These are phyloP conservation scores for Tylopilus sp. DNA, from an alignment of 1,284 basidiomycete species.

Conservation along the genomic window DNA sequence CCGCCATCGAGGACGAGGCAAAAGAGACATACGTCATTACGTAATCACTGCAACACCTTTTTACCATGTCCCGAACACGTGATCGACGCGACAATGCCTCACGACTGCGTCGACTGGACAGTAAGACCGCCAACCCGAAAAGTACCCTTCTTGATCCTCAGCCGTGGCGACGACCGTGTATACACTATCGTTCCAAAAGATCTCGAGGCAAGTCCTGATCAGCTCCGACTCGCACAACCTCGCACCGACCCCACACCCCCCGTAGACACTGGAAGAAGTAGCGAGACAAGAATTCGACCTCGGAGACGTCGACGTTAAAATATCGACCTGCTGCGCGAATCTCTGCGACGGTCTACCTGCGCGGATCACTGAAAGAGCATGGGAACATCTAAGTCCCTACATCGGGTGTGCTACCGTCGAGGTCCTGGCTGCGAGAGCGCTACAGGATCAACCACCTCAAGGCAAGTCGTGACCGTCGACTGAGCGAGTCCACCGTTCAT, in stretches of 20 bases:
- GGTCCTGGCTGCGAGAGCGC: not conserved
- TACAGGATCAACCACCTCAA: not conserved
- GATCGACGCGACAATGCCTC: constrained; percentile 20
- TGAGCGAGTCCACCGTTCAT: not conserved
- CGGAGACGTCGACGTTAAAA: constrained; percentile 11
- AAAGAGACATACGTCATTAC: constrained; percentile 18
- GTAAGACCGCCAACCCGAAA: constrained; percentile 20
- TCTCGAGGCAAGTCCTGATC: constrained; percentile 12
- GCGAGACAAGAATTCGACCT: constrained; percentile 23
- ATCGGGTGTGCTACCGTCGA: constrained; percentile 27
- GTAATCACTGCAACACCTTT: constrained; percentile 19
- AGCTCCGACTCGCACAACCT: too few species aligned
- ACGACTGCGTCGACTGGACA: constrained; percentile 28
- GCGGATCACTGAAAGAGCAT: constrained; percentile 21
- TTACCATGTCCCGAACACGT: constrained; percentile 11
- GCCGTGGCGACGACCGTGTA: constrained; percentile 13
- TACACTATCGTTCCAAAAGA: constrained; percentile 22
- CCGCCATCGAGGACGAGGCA: constrained; percentile 7
- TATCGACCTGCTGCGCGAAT: constrained; percentile 23
- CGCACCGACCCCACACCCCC: not conserved
- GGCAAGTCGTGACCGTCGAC: not conserved
- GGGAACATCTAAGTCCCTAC: constrained; percentile 16
- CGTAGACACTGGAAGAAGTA: constrained; percentile 18
- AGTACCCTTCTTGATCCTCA: constrained; percentile 22
- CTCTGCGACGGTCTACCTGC: constrained; percentile 20